Evolutionary conservation across 352 stramenopile genomes (phyloP), one percentile per base, ranked within the genome.

Genomic region (Pythium aphanidermatum): DNA sequence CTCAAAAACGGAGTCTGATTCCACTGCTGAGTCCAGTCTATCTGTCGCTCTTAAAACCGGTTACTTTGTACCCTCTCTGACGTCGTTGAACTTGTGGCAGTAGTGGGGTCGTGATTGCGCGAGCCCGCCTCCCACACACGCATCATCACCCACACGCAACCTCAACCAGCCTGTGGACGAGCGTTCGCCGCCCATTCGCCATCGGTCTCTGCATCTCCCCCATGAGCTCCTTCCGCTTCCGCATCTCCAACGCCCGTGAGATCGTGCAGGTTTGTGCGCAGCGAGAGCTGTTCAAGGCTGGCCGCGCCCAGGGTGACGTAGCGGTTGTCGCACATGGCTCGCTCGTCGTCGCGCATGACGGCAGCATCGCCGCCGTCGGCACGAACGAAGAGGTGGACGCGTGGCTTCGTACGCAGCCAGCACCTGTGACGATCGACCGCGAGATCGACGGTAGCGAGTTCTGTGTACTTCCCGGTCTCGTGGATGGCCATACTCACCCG

Each of bases 401-500:
- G 52, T 86, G 76, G 72, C 55, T 88, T 19, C 28, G 33, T 9
- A 20, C 51, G 14, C 74, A 87, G 41, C 71, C 67, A 30, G 65
- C 83, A 41, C 74, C 71, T 4, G 72, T 84, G 52, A 49, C 19
- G n/a, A 88, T 93, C 40, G 81, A 88, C 20, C 68, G 72, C 20
- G 60, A 88, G 29, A 57, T 93, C 32, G 78, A 91, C 42, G 81
- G 61, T 20, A 74, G 68, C 17, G 78, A 72, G 20, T 59, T 76
- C 33, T 84, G 80, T 31, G 63, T 89, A n/a, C 55, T 93, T 16
- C 78, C 77, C 3, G 81, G 81, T 17, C 78, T 93, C 26, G 74
- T 93, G 9, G 81, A 93, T 40, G 77, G 71, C 34, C 81, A 93
- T 49, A 93, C 81, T 36, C 81, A 93, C 46, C 81, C 81, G 2